Base-by-base conservation (phyloP, 345 rosid genomes). In the Bretschneidera sinensis region DNA sequence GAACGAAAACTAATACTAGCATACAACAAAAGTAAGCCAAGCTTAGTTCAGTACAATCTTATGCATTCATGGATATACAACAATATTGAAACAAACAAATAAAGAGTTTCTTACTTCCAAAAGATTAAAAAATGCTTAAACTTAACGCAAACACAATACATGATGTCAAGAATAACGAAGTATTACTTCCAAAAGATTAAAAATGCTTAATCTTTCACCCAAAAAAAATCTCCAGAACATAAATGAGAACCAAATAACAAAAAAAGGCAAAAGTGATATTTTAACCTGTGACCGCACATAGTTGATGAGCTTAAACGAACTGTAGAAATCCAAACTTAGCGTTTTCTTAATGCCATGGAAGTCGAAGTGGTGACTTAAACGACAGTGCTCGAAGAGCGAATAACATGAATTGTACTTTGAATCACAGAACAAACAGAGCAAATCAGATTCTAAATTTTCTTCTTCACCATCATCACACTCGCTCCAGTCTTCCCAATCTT, bases 241-340 rank as follows among this genome's bases (percentile, higher is more conserved):
- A 20, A 22, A 21, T 14, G n/a, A 22, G 17, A 45, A 21, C n/a
- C n/a, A 0, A 24, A 60, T 33, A 16, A 0, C 19, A 23, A 4
- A 23, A 9, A 48, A 24, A 19, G 14, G 1, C 19, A 19, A 19
- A 51, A 9, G n/a, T 9, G 18, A 6, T 2, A 22, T 10, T 34
- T 74, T 20, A 71, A 88, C 98, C 87, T 81, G 85, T 60, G 84
- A 88, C 34, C 98, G 84, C 47, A 86, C 76, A 66, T 83, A 90
- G 76, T 89, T 92, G 75, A 92, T 79, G 73, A 92, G 92, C 86
- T 85, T 92, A 58, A 92, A 79, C 0, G 82, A 82, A 55, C 75
- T 69, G 54, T 92, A 92, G 67, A 89, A 87, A 76, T 87, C 83
- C 85, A 92, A 77, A 24, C 72, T 64, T 70, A 84, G 21, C 2